Base-by-base conservation (phyloP, 2,329 filamentous ascomycete genomes). In the Fusarium sp. region DNA sequence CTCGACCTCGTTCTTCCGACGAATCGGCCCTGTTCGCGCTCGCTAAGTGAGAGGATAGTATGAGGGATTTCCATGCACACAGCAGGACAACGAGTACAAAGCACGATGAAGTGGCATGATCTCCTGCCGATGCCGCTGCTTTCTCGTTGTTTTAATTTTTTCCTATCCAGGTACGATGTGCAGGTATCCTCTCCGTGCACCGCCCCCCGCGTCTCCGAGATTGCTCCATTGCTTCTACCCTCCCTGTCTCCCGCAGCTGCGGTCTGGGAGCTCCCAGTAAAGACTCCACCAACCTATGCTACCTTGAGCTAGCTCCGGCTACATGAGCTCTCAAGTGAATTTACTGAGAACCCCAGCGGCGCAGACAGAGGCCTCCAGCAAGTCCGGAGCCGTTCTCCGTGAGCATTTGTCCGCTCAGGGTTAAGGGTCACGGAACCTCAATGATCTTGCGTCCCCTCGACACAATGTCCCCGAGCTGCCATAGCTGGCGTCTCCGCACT, bases 21-120 rank as follows among this genome's bases (percentile, higher is more conserved):
- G 54, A 68, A 65, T 68, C 62, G 49, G 62, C 46, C 58, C 57
- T 62, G 44, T 34, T 58, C 53, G 40, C 61, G 36, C 23, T 58
- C 56, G 63, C 58, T 42, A 56, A 62, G 53, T 58, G 38, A 57
- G 42, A 54, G n/a, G 13, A 42, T 29, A 60, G 46, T 66, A 67
- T 74, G 73, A 73, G 73, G 73, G 62, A 73, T 74, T 74, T 73
- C 72, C 54, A 49, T 61, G 53, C 62, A 64, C 44, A 58, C 53
- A 46, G 46, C 27, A 68, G 64, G 36, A 49, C 33, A 42, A 13
- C 18, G 53, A 51, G 51, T 29, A 61, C 20, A 16, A 61, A 61
- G 61, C 56, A 58, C 51, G 61, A 58, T 67, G 67, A 72, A 65
- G 67, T 71, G 73, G 64, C 68, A 68, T 68, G 62, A 56, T 61